These are phyloP conservation scores for Begonia loranthoides DNA, from an alignment of 306 rosid genomes.

Conservation along the genomic window DNA sequence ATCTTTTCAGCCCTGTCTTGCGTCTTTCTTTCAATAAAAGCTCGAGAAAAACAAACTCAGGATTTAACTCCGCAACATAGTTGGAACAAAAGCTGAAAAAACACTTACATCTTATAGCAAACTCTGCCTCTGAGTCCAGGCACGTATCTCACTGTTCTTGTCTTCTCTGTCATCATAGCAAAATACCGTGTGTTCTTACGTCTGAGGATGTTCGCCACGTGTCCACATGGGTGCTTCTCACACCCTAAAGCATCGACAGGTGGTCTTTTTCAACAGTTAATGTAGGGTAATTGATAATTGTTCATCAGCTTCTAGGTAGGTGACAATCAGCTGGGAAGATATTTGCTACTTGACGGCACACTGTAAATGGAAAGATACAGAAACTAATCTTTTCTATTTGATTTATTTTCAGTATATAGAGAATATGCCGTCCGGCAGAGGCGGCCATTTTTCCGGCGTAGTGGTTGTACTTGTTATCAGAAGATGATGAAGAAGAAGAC, in stretches of 20 bases:
- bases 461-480: too few species aligned
- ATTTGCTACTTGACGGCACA: too few species aligned
- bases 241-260: slow-evolving; percentile 1
- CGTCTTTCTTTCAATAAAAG: slow-evolving; percentile 1
- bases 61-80: background rate
- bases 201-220: slow-evolving; percentile 3
- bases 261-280: background rate
- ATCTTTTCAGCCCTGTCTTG: slow-evolving; percentile 18
- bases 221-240: background rate
- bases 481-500: too few species aligned
- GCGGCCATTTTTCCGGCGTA: too few species aligned
- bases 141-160: slow-evolving; percentile 7
- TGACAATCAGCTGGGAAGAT: too few species aligned
- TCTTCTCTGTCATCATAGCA: slow-evolving; percentile 9
- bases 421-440: too few species aligned
- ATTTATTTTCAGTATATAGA: too few species aligned
- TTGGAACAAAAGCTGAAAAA: slow-evolving; percentile 8
- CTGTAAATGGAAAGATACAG: too few species aligned
- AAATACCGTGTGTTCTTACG: slow-evolving; percentile 1
- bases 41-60: background rate
- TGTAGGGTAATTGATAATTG: background rate
- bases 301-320: too few species aligned
- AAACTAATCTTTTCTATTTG: too few species aligned
- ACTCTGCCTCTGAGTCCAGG: background rate
- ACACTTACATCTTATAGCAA: background rate